These are phyloP conservation scores for Mangifera indica DNA, from an alignment of 345 rosid genomes.

Conservation along the genomic window DNA sequence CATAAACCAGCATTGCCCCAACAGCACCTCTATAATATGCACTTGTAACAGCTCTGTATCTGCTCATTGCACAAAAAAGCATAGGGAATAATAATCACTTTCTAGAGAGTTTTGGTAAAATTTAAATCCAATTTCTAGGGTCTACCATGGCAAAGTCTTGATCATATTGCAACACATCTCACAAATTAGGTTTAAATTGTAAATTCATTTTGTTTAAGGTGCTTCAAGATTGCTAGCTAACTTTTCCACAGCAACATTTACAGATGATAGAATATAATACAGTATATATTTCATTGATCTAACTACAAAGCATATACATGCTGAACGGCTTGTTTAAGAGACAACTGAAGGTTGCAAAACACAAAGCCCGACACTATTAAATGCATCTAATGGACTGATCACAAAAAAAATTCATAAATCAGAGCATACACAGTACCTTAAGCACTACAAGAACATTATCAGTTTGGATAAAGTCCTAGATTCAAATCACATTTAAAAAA, in stretches of 20 bases:
- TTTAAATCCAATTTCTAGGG: background rate
- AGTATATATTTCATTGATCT: background rate
- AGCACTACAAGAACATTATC: background rate
- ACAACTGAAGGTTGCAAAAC: background rate
- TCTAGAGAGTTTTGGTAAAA: background rate
- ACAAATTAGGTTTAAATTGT: conserved; percentile 3
- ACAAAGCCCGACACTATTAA: too few species aligned
- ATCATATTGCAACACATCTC: background rate
- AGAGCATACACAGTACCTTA: background rate
- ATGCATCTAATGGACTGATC: background rate
- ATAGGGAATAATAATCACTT: conserved; percentile 7
- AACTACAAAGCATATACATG: background rate
- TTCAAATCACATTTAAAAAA: conserved; percentile 1
- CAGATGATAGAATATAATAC: background rate
- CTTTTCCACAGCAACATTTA: background rate
- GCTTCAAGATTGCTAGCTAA: background rate
- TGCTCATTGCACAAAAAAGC: conserved; percentile 24
- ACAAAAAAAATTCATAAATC: background rate
- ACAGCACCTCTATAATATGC: conserved; percentile 88
- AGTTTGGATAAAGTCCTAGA: background rate
- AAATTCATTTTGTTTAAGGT: background rate
- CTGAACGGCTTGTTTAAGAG: background rate
- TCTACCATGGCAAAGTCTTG: background rate
- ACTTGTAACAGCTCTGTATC: conserved; percentile 85
- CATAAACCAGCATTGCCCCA: conserved; percentile 87